phyloP scores from a whole-genome alignment of 345 rosid genomes.

The Eucalyptus polyanthemos region DNA sequence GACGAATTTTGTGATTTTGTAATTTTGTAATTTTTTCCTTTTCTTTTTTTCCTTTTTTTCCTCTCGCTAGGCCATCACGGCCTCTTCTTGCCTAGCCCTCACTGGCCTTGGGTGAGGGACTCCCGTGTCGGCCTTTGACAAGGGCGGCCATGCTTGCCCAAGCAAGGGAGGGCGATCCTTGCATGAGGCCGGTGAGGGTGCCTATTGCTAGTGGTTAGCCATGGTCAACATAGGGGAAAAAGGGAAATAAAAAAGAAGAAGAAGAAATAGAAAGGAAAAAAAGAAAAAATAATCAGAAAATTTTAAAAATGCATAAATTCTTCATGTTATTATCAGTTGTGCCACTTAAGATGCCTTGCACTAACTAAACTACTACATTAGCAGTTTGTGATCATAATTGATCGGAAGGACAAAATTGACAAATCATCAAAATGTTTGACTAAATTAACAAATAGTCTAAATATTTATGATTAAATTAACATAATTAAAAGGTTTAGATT shows the following conservation, averaged over 20 bases:
- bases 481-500: no score
- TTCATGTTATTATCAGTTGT: rapidly evolving
- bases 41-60: background rate
- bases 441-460: background rate
- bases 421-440: background rate
- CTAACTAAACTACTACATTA: background rate
- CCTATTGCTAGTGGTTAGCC: background rate
- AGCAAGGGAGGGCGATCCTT: background rate
- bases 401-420: background rate
- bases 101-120: background rate
- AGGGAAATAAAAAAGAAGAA: no score
- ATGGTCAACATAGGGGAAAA: background rate
- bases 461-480: no score
- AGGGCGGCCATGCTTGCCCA: background rate
- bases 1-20: no score
- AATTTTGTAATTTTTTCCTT: background rate
- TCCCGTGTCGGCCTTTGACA: rapidly evolving
- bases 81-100: background rate
- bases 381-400: background rate
- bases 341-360: background rate
- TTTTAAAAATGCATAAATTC: no score
- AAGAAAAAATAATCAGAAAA: no score
- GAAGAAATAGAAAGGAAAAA: background rate
- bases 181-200: rapidly evolving
- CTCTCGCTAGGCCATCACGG: rapidly evolving